phyloP scores from a whole-genome alignment of 257 asterid genomes.

The Verbascum thapsus region DNA sequence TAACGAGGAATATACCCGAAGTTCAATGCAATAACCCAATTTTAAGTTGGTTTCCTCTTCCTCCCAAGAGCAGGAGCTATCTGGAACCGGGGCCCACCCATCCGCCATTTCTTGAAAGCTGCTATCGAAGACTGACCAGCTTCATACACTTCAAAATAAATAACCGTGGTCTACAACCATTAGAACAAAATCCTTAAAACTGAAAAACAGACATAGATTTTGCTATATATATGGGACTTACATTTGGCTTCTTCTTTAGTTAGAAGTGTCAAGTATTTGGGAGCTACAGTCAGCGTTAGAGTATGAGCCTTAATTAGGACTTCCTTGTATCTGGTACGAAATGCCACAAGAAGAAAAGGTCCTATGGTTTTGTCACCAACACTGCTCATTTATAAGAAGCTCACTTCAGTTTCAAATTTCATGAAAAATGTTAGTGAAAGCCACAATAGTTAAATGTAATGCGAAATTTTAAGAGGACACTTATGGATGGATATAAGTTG shows the following conservation, averaged over 20 bases:
- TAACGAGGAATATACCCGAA: too few species aligned
- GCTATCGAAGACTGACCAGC: constrained; percentile 86
- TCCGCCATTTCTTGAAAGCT: constrained; percentile 88
- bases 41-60: too few species aligned
- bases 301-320: constrained; percentile 84
- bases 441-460: neutral
- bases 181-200: constrained; percentile 14
- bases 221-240: constrained; percentile 39
- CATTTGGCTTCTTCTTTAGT: constrained; percentile 87
- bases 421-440: neutral
- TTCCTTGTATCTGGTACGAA: constrained; percentile 82
- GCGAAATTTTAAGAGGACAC: neutral
- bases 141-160: constrained; percentile 65
- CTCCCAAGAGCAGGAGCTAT: too few species aligned
- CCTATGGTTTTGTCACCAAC: constrained; percentile 87
- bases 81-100: constrained; percentile 91
- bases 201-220: neutral
- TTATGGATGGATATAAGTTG: neutral
- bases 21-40: too few species aligned
- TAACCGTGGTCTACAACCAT: too few species aligned
- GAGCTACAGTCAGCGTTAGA: constrained; percentile 56
- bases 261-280: constrained; percentile 69
- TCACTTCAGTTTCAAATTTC: too few species aligned
- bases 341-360: constrained; percentile 90
- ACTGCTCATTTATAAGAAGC: constrained; percentile 41